Base-by-base conservation (phyloP, 495 filamentous ascomycete species). In the Mytilinidion resinicola region DNA sequence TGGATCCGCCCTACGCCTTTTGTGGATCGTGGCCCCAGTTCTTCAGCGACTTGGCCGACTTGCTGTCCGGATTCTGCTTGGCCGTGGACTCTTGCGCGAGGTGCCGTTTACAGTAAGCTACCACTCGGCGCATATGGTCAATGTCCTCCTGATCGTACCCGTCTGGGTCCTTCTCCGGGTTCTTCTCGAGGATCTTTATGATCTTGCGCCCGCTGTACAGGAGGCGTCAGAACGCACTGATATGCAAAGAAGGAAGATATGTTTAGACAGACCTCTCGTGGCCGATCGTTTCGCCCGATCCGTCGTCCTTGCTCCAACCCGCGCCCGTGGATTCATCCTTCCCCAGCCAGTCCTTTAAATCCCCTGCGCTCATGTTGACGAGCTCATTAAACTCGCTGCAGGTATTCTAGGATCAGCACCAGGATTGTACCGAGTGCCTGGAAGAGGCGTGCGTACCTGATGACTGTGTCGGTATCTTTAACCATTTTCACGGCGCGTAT, bases 21-120 rank as follows among this genome's bases (percentile, higher is more conserved):
- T 75, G 67, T 9, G 81, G 69, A 77, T 87, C 83, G 70, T 87
- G 83, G 0, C 82, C 82, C 82, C 83, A 87, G 56, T 86, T 87
- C 74, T 86, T 86, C 69, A 87, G 66, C 36, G 76, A 80, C 57
- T 77, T 78, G 59, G 81, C 81, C 39, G 79, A 80, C 59, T 78
- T 81, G 53, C 78, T 81, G 36, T 78, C 65, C 4, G 75, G 74
- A 69, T 83, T 64, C 58, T 72, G 71, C 21, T 48, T 48, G 11
- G 77, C 82, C 30, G 69, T 77, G 38, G 74, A 77, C 71, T 88
- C 84, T 67, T 86, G 68, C n/a, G 68, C 67, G 4, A 70, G 51
- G 61, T 70, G 84, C 3, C 85, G 72, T 69, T 87, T 88, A 62
- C 78, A 81, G 51, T 81, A 82, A 8, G 80, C 73, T 0, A 84